Conservation (phyloP, 306 rosid species). For the Acmispon strigosus region DNA sequence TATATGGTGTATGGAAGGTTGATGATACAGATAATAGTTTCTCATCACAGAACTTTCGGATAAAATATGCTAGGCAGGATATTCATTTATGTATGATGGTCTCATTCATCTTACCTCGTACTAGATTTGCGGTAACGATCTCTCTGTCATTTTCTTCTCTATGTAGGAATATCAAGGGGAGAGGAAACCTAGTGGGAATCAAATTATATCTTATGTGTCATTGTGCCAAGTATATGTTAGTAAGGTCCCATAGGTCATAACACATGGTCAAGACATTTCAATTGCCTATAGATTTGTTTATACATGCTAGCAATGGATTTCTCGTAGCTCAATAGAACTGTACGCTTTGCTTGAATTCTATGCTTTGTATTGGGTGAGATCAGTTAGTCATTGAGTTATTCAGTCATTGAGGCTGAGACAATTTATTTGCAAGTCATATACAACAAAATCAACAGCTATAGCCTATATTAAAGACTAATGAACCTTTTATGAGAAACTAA, state of each 20-base stretch:
- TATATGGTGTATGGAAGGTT: conserved; percentile 75
- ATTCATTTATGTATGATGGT: conserved; percentile 74
- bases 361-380: too few relatives aligned
- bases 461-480: neutral
- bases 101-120: conserved; percentile 60
- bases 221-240: neutral
- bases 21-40: conserved; percentile 87
- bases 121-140: conserved; percentile 53
- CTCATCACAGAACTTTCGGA: conserved; percentile 83
- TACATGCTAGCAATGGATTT: neutral
- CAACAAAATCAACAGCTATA: neutral
- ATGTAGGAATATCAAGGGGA: neutral
- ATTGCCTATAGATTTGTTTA: neutral
- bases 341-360: neutral
- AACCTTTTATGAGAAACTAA: neutral
- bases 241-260: neutral
- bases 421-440: too few relatives aligned
- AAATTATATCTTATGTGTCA: conserved; percentile 1
- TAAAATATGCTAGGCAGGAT: conserved; percentile 88
- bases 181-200: neutral
- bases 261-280: neutral
- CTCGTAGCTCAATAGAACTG: too few relatives aligned
- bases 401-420: too few relatives aligned
- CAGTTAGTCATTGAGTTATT: too few relatives aligned
- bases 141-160: conserved; percentile 10